Base-by-base conservation (phyloP, 495 filamentous ascomycete species). In the Xylaria intraflava region DNA sequence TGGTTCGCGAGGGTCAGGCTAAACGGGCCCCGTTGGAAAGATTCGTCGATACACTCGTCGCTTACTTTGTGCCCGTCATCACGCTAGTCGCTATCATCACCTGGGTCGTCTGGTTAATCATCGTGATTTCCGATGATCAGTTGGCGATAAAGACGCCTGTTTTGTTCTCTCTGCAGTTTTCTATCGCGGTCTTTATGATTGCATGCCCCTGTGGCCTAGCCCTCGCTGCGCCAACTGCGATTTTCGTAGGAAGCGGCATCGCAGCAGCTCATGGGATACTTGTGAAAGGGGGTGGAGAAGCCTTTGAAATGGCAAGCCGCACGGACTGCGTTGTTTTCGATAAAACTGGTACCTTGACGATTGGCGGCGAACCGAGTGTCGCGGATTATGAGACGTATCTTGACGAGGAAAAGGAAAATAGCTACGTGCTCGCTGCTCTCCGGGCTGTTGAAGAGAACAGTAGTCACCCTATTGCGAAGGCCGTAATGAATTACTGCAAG, bases 141-240 rank as follows among this genome's bases (percentile, higher is more conserved):
- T 83, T 89, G 0, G 58, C 52, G 2, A 77, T 83, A 53, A 95
- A 84, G 60, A 76, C 88, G 9, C 84, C 86, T 43, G 76, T 86
- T 0, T 84, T 88, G 16, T 97, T 90, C 81, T 86, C 88, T 17
- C 72, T 97, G 33, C 83, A 92, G 48, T 97, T 97, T 64, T 88
- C 92, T 0, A 96, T 96, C 56, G 83, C 93, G 3, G 92, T 96
- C 2, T 96, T 96, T 68, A 89, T 97, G 29, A 85, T 96, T 31
- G 92, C 92, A 6, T 97, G 92, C 66, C 92, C 92, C 11, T 97
- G 92, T 59, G 93, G 92, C 17, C 81, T 97, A 42, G 92, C 85
- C 2, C 83, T 97, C 23, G 92, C 92, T 51, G 90, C 93, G 2
- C 92, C 92, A 14, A 96, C 93, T 0, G 92, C 92, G 2, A 79